Conservation (phyloP, 2,329 filamentous ascomycete genomes). For the Aspergillus sp. region DNA sequence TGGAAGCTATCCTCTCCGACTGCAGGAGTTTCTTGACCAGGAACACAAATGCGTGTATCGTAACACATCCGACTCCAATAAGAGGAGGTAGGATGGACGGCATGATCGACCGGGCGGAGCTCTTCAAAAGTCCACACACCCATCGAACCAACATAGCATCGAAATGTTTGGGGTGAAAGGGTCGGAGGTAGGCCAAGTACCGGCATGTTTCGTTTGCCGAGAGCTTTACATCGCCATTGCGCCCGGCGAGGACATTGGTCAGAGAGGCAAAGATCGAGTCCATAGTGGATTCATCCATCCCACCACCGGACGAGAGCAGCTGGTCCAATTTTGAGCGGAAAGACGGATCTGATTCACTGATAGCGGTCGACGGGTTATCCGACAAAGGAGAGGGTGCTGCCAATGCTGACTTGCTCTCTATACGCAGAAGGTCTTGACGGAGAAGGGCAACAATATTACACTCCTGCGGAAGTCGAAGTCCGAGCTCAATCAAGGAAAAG, state of each 20-base stretch:
- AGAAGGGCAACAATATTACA: conserved; percentile 41
- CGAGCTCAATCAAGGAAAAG: conserved; percentile 46
- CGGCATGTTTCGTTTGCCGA: conserved; percentile 38
- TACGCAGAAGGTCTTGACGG: conserved; percentile 44
- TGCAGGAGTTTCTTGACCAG: conserved; percentile 33
- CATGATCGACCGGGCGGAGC: conserved; percentile 31
- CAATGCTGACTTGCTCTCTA: conserved; percentile 43
- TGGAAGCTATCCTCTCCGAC: conserved; percentile 18
- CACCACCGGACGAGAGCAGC: conserved; percentile 43
- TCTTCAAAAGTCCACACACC: conserved; percentile 39
- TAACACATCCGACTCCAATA: conserved; percentile 46
- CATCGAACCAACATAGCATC: conserved; percentile 44
- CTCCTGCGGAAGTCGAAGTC: conserved; percentile 39
- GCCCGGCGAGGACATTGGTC: conserved; percentile 35
- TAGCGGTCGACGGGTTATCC: conserved; percentile 44
- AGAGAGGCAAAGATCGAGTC: conserved; percentile 43
- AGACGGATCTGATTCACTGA: conserved; percentile 38
- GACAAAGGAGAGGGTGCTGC: conserved; percentile 50
- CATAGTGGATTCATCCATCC: conserved; percentile 47
- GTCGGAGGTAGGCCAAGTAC: conserved; percentile 43
- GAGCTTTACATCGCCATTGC: conserved; percentile 26
- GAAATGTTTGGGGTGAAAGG: conserved; percentile 44
- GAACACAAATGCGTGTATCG: conserved; percentile 40
- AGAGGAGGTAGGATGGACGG: conserved; percentile 38
- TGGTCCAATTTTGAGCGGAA: conserved; percentile 48